phyloP scores from a whole-genome alignment of 352 stramenopile species.

The Halophytophthora polymorphica region DNA sequence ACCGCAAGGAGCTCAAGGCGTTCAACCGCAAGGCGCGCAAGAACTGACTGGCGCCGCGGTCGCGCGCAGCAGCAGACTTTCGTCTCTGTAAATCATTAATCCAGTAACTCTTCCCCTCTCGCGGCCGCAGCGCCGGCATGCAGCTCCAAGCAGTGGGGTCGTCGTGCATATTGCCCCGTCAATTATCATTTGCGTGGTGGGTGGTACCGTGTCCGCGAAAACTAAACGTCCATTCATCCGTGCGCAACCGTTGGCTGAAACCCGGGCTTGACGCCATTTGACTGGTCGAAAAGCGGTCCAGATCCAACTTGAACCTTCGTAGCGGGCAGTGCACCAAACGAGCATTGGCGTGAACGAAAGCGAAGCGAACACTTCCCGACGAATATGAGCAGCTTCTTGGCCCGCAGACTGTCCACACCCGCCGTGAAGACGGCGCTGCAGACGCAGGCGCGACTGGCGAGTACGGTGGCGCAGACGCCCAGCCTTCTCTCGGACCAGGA shows the following conservation, averaged over 20 bases:
- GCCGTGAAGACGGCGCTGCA: slow-evolving; percentile 6
- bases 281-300: slow-evolving; percentile 17
- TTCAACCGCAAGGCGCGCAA: slow-evolving; percentile 79
- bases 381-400: not conserved
- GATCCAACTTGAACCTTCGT: too few relatives aligned
- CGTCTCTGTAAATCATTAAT: slow-evolving; percentile 29
- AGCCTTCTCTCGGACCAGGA: slow-evolving; percentile 46
- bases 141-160: too few relatives aligned
- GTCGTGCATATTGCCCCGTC: too few relatives aligned
- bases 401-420: slow-evolving; percentile 8
- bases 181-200: too few relatives aligned
- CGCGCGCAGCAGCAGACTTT: not conserved
- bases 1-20: slow-evolving; percentile 80
- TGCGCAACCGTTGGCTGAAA: not conserved
- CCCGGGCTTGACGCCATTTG: not conserved
- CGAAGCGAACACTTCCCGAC: not conserved
- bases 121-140: too few relatives aligned
- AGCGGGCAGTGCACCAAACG: too few relatives aligned
- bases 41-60: slow-evolving; percentile 34
- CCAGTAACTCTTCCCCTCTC: slow-evolving; percentile 9
- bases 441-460: slow-evolving; percentile 4
- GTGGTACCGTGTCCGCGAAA: not conserved
- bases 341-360: too few relatives aligned
- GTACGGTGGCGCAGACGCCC: slow-evolving; percentile 34
- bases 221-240: not conserved